Evolutionary conservation across 768 basidiomycete genomes (phyloP), one percentile per base, ranked within the genome.

Genomic region (Tricholoma flavovirens): DNA sequence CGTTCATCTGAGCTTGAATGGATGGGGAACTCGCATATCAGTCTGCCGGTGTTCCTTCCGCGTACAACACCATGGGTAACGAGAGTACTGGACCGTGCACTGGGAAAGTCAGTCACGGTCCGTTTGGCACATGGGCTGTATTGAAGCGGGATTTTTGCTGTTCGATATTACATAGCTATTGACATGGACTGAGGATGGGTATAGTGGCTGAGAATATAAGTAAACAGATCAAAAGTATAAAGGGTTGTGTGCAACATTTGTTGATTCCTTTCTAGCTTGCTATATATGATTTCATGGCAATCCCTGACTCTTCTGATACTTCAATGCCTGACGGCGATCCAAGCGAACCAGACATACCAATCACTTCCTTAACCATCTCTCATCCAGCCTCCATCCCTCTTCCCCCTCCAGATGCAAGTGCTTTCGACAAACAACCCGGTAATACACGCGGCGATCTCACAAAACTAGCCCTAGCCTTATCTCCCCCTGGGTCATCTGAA

Each of bases 401-500:
- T 21, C 81, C 82, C 11, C 78, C 80, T 8, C 79, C 79, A 30
- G 80, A 83, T 38, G 66, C 76, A 5, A 70, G 75, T 49, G 63
- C 73, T 30, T 75, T 75, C 59, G 74, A 76, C 50, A 82, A 83
- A 65, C 71, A 79, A 59, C 77, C 82, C 22, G 80, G 79, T 19
- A 71, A 71, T 61, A 79, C 79, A 53, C 75, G 75, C 55, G 64
- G 66, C 33, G 71, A 71, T 33, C 73, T 84, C 38, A 67, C 79
- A 61, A 76, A 73, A 56, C 71, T 78, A 42, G 58, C 64, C 26
- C 71, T 76, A 12, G 77, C 82, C 66, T 54, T 61, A 54, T 70
- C 66, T 72, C 73, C 7, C 78, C 82, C 83, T 1, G 81, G 80
- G 4, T 71, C 71, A 1, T 80, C 80, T 21, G 85, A 86, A 30